Percentiles rank a stretch among this genome's conserved stretches.
These are phyloP conservation scores for Alternaria sp. DNA, from an alignment of 2,329 filamentous ascomycete species.

Conservation along the genomic window DNA sequence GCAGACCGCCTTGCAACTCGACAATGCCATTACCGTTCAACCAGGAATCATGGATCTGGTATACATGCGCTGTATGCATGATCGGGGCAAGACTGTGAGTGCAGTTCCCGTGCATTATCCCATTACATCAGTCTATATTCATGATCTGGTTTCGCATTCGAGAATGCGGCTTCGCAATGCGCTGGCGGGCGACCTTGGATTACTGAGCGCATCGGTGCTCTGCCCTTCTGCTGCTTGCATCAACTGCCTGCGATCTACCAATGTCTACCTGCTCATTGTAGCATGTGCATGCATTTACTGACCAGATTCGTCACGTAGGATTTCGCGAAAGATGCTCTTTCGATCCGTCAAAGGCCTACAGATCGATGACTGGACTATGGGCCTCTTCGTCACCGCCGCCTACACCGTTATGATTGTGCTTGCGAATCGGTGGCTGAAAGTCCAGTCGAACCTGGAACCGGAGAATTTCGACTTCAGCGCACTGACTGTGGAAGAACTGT, in stretches of 20 bases:
- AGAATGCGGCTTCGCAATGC: slow-evolving; percentile 1
- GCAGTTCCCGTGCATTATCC: neutral
- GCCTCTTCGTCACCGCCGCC: slow-evolving; percentile 53
- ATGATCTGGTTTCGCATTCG: neutral
- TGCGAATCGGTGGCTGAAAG: slow-evolving; percentile 52
- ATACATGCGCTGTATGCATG: slow-evolving; percentile 49
- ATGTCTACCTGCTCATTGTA: too few species aligned
- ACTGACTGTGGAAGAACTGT: slow-evolving; percentile 47
- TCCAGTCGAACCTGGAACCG: slow-evolving; percentile 53
- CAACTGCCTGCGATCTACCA: neutral
- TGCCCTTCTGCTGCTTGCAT: neutral
- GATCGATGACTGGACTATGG: slow-evolving; percentile 65
- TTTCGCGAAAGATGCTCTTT: slow-evolving; percentile 54
- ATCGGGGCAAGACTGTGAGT: slow-evolving; percentile 52
- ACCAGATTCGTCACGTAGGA: slow-evolving; percentile 29
- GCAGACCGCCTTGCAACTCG: slow-evolving; percentile 4
- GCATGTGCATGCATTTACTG: neutral
- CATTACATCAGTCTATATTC: neutral
- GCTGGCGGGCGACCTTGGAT: neutral
- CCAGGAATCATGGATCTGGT: slow-evolving; percentile 58
- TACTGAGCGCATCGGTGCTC: neutral
- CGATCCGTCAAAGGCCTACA: slow-evolving; percentile 58
- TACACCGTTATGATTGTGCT: slow-evolving; percentile 59
- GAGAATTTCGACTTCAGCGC: slow-evolving; percentile 53
- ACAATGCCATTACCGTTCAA: slow-evolving; percentile 38